Base-by-base conservation (phyloP, 805 yeast genomes). In the Ogataea nonfermentans region DNA sequence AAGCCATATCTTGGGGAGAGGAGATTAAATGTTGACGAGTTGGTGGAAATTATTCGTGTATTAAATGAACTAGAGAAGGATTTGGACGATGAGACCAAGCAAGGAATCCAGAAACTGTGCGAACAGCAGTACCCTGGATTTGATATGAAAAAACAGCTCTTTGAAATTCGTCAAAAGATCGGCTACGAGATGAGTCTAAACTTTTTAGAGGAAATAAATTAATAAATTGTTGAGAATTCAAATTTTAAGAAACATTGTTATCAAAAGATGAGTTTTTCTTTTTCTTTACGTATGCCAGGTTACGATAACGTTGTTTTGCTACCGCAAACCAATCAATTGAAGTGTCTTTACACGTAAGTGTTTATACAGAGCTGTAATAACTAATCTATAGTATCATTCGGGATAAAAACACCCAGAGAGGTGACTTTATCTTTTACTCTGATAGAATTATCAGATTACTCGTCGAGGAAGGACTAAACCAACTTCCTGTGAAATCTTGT, bases 401-500 rank as follows among this genome's bases (percentile, higher is more conserved):
- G 59, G 86, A 87, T 63, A 76, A 73, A 53, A 66, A 66, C 40
- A 91, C 99, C 12, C 71, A 76, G 42, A 78, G 99, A 57, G 86
- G 93, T 2, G 97, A 93, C 59, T 93, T 93, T 59, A 91, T 93
- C 38, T 93, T 93, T 63, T 93, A 91, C 63, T 79, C 97, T 9
- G 97, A 93, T 61, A 74, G 99, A 61, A 90, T 93, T 65, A 93
- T 93, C 59, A 76, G 99, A 44, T 68, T 93, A 30, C 68, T 93
- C 45, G 98, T 93, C 12, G 99, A 93, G 69, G 95, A 85, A 63
- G 98, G 98, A 27, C 76, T 93, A 56, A 91, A 93, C 63, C 89
- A 86, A 59, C 71, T 93, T 30, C 99, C 99, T 4, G 95, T 90
- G n/a, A 78, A 79, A 52, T 69, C 81, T 33, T 59, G 70, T 23